phyloP scores from a whole-genome alignment of 352 stramenopile species.

The Phytophthora kernoviae region DNA sequence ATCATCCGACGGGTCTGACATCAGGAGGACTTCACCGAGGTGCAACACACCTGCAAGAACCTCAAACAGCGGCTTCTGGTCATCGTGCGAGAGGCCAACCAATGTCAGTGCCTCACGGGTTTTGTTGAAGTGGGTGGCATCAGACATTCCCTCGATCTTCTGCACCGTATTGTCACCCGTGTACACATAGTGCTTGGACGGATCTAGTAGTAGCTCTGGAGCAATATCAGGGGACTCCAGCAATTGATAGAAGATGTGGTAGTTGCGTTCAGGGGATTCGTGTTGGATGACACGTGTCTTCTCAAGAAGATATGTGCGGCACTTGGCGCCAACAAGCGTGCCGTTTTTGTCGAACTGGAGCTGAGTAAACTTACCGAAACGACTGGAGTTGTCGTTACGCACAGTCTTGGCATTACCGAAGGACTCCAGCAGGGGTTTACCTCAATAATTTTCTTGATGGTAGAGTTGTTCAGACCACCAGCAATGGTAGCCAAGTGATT shows the following conservation, averaged over 20 bases:
- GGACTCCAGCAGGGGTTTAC: constrained; percentile 98
- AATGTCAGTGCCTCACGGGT: constrained; percentile 73
- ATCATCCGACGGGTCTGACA: constrained; percentile 72
- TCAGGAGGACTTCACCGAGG: constrained; percentile 92
- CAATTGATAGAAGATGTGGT: constrained; percentile 97
- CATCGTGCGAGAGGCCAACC: constrained; percentile 81
- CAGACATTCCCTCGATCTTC: constrained; percentile 78
- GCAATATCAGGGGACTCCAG: constrained; percentile 59
- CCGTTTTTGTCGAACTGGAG: constrained; percentile 90
- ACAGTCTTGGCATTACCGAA: constrained; percentile 99
- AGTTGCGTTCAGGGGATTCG: constrained; percentile 93
- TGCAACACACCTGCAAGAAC: constrained; percentile 94
- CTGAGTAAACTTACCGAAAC: constrained; percentile 98
- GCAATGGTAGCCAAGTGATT: constrained; percentile 86
- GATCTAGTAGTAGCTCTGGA: constrained; percentile 55
- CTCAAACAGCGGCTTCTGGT: constrained; percentile 92
- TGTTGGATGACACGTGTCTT: constrained; percentile 97
- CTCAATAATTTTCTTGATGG: constrained; percentile 96
- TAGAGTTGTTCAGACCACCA: constrained; percentile 88
- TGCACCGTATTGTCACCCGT: constrained; percentile 62
- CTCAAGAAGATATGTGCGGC: constrained; percentile 96
- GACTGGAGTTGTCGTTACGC: constrained; percentile 96
- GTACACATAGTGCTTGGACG: constrained; percentile 63
- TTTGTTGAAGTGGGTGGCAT: constrained; percentile 84
- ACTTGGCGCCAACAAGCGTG: constrained; percentile 92